These are phyloP conservation scores for Pyrus bretschneideri DNA, from an alignment of 306 rosid genomes.

Conservation along the genomic window DNA sequence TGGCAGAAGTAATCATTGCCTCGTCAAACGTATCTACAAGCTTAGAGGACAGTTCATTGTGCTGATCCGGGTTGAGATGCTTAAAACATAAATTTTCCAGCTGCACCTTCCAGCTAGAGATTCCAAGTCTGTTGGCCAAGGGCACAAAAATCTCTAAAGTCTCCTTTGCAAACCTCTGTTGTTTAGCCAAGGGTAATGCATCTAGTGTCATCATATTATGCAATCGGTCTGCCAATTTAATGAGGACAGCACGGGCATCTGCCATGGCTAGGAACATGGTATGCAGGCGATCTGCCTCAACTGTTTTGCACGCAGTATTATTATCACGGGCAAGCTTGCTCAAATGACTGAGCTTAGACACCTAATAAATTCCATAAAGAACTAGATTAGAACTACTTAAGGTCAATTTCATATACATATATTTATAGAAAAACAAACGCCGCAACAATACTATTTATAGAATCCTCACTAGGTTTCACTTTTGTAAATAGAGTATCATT, in stretches of 20 bases:
- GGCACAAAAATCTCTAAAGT: constrained; percentile 98
- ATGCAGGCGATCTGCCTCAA: constrained; percentile 90
- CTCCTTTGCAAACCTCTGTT: constrained; percentile 89
- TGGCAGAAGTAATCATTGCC: constrained; percentile 69
- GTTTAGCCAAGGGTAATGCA: constrained; percentile 66
- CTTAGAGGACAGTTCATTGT: constrained; percentile 65
- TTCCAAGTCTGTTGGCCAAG: constrained; percentile 87
- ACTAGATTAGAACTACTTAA: constrained; percentile 14
- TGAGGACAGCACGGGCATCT: constrained; percentile 93
- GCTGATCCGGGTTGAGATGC: constrained; percentile 70
- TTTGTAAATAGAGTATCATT: not conserved
- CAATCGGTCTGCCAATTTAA: constrained; percentile 86
- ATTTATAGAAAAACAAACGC: not conserved
- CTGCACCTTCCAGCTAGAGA: constrained; percentile 86
- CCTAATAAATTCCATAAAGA: constrained; percentile 39
- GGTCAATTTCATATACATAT: not conserved
- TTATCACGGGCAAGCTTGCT: constrained; percentile 95
- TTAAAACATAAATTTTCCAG: constrained; percentile 83
- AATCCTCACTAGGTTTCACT: not conserved
- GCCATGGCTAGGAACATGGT: constrained; percentile 99
- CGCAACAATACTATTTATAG: not conserved
- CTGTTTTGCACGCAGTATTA: constrained; percentile 71
- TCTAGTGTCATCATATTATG: constrained; percentile 95
- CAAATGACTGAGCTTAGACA: constrained; percentile 84
- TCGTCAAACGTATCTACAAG: constrained; percentile 73